Conservation (phyloP, 441 rosid species). For the Adansonia rubrostipa region DNA sequence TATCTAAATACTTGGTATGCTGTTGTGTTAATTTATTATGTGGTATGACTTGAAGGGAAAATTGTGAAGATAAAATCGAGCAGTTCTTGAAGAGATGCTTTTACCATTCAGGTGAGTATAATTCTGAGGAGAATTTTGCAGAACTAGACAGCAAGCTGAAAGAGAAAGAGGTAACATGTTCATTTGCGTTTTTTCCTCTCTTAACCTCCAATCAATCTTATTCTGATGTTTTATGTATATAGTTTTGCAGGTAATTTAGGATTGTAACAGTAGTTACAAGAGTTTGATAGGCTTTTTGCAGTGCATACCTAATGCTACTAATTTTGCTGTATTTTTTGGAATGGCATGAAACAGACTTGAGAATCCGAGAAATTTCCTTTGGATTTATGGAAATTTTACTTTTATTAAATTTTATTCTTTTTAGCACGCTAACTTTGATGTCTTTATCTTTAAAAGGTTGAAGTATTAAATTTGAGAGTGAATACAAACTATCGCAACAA, state of each 20-base stretch:
- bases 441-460: neutral
- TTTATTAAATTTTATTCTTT: neutral
- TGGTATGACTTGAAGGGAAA: slow-evolving; percentile 52
- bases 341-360: neutral
- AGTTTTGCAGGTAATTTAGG: neutral
- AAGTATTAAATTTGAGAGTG: neutral
- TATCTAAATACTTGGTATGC: neutral
- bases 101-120: slow-evolving; percentile 85
- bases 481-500: neutral
- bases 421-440: neutral
- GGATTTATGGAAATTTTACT: slow-evolving; percentile 3
- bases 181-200: neutral
- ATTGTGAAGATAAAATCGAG: slow-evolving; percentile 83
- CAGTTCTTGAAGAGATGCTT: slow-evolving; percentile 81
- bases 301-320: neutral
- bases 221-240: neutral
- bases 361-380: neutral
- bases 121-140: slow-evolving; percentile 73
- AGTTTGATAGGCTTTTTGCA: neutral
- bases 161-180: slow-evolving; percentile 70
- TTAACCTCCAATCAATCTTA: neutral
- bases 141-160: slow-evolving; percentile 72
- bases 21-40: neutral
- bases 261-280: neutral
- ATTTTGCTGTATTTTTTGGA: neutral